Conservation (phyloP, 2,329 filamentous ascomycete species). For the Colletotrichum higginsianum region DNA sequence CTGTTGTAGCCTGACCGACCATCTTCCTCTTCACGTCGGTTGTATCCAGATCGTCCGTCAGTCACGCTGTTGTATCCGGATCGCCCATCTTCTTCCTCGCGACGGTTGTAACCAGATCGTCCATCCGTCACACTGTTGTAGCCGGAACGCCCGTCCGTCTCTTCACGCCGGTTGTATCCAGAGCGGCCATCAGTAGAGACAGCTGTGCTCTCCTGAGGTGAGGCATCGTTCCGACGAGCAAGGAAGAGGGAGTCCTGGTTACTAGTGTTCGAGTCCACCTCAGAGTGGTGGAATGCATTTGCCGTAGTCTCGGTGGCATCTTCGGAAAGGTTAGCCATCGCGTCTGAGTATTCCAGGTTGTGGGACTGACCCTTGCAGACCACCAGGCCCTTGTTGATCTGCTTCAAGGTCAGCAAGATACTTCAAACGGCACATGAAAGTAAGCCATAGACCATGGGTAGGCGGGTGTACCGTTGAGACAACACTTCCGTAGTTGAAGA, state of each 20-base stretch:
- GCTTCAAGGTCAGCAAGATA: neutral
- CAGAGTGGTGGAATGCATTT: too few species aligned
- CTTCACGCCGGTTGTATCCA: too few species aligned
- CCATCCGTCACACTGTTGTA: neutral
- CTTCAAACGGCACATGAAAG: neutral
- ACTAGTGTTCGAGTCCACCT: too few species aligned
- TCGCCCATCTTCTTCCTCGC: neutral
- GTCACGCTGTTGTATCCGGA: constrained; percentile 5
- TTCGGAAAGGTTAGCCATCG: neutral
- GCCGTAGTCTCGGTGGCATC: neutral
- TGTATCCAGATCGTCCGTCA: neutral
- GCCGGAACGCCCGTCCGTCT: neutral
- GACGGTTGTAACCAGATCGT: constrained; percentile 19
- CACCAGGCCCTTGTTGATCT: neutral
- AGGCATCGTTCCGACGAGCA: neutral
- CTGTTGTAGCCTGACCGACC: neutral
- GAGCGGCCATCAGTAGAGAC: neutral
- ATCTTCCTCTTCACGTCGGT: neutral
- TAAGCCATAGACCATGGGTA: too few species aligned
- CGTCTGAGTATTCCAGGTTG: neutral
- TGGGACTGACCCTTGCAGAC: neutral
- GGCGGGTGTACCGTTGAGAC: neutral
- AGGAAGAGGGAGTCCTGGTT: neutral
- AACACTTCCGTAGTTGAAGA: neutral
- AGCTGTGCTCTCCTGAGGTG: neutral